phyloP scores from a whole-genome alignment of 1,139 yeast genomes.

The Geotrichum bryndzae region DNA sequence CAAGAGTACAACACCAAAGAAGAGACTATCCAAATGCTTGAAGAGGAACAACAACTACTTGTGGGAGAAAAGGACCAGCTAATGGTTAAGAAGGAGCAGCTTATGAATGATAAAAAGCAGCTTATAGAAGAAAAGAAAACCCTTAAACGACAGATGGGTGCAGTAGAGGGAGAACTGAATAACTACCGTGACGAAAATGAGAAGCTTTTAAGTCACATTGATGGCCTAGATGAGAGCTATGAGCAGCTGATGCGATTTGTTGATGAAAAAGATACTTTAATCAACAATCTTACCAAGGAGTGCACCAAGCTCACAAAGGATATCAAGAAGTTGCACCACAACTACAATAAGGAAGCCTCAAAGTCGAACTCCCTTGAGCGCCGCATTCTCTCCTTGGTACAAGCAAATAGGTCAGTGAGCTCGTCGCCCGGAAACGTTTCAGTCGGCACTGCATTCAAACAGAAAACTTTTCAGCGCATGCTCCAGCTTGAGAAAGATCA shows the following conservation, averaged over 20 bases:
- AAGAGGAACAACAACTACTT: not conserved
- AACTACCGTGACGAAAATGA: not conserved
- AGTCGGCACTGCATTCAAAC: slow-evolving; percentile 5
- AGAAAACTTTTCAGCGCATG: slow-evolving; percentile 14
- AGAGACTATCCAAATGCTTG: slow-evolving; percentile 2
- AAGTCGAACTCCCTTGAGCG: slow-evolving; percentile 1
- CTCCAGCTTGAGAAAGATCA: slow-evolving; percentile 7
- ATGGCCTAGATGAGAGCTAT: not conserved
- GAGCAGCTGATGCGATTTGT: not conserved
- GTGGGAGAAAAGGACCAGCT: not conserved
- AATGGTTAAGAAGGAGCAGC: not conserved
- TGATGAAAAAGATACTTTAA: not conserved
- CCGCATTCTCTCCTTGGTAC: slow-evolving; percentile 2
- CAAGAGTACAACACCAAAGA: not conserved
- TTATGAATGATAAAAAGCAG: not conserved
- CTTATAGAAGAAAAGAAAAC: slow-evolving; percentile 1
- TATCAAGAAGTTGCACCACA: not conserved
- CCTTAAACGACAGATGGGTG: not conserved
- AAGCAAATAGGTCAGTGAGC: not conserved
- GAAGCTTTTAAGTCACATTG: not conserved
- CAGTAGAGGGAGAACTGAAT: not conserved
- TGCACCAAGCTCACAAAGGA: slow-evolving; percentile 4
- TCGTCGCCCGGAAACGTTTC: not conserved
- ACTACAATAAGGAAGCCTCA: slow-evolving; percentile 2
- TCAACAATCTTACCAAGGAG: slow-evolving; percentile 1